phyloP scores from a whole-genome alignment of 1,284 basidiomycete genomes.

The Meira nashicola region DNA sequence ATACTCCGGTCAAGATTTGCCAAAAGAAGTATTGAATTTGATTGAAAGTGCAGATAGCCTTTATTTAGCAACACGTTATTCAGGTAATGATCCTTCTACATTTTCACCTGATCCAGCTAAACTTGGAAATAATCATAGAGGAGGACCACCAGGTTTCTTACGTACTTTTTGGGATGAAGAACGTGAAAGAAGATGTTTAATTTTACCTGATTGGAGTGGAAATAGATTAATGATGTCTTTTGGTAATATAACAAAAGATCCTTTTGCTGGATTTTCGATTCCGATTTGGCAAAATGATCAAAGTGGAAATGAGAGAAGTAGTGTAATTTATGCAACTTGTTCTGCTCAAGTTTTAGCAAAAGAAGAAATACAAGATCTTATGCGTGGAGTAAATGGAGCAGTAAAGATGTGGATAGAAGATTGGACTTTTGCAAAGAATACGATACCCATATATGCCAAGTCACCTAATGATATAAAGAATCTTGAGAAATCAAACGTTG shows the following conservation, averaged over 20 bases:
- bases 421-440: background rate
- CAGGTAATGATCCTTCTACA: background rate
- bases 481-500: background rate
- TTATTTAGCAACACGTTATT: conserved; percentile 13
- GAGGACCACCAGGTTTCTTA: conserved; percentile 14
- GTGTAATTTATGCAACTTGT: conserved; percentile 14
- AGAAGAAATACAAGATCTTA: conserved; percentile 6
- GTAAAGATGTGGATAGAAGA: conserved; percentile 13
- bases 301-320: background rate
- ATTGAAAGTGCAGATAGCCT: conserved; percentile 10
- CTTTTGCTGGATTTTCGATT: conserved; percentile 16
- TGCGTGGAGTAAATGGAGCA: conserved; percentile 10
- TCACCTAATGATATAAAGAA: background rate
- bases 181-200: conserved; percentile 4
- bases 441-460: conserved; percentile 10
- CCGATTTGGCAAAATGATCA: conserved; percentile 2
- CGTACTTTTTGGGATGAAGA: conserved; percentile 13
- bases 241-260: conserved; percentile 16
- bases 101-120: conserved; percentile 8
- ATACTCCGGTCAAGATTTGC: conserved; percentile 1
- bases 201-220: conserved; percentile 17
- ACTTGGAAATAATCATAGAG: conserved; percentile 17
- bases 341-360: conserved; percentile 14
- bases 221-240: conserved; percentile 17
- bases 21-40: background rate